Evolutionary conservation across 306 rosid genomes (phyloP), one percentile per base, ranked within the genome.

Genomic region (Pyrus pyrifolia): DNA sequence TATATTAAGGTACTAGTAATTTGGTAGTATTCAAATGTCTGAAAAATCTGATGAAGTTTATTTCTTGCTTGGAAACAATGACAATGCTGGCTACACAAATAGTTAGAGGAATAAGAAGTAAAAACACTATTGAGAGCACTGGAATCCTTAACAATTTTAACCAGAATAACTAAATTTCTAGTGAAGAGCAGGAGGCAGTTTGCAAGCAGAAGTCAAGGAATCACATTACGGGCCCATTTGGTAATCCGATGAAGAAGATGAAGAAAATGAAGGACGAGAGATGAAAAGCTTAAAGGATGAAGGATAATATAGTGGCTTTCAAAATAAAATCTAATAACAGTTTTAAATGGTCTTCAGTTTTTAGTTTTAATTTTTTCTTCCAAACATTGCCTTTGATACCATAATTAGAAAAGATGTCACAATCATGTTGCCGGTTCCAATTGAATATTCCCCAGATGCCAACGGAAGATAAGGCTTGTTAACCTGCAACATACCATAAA

Each of bases 381-480:
- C 38, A 15, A n/a, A 66, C 61, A 52, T 18, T 76, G 33, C 42
- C 35, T 68, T 23, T 10, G 57, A 77, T 87, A 94, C 98, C 98
- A 94, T 78, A 88, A 94, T 35, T 46, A 87, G 78, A 79, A 87
- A 90, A 23, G 97, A 86, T 49, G 85, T 71, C 76, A 95, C 91
- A 84, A 92, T 89, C 62, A 70, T 53, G 68, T 79, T 82, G 81
- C 99, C 97, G n/a, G 90, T 89, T 81, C 76, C 78, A 80, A 86
- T 64, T 78, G 99, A 92, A 85, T 87, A 95, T 77, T 95, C 99
- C 72, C 99, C 99, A 2, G 99, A 95, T 79, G 97, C 99, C 82
- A 95, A 81, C 60, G 99, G 99, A 85, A 95, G 99, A 89, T 95
- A 89, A 63, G 97, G 97, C 87, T 95, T 95, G 90, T 95, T 95